Evolutionary conservation across 148 eudicot species (phyloP), one percentile per base, ranked within the genome.

Genomic region (Cornus kousa): DNA sequence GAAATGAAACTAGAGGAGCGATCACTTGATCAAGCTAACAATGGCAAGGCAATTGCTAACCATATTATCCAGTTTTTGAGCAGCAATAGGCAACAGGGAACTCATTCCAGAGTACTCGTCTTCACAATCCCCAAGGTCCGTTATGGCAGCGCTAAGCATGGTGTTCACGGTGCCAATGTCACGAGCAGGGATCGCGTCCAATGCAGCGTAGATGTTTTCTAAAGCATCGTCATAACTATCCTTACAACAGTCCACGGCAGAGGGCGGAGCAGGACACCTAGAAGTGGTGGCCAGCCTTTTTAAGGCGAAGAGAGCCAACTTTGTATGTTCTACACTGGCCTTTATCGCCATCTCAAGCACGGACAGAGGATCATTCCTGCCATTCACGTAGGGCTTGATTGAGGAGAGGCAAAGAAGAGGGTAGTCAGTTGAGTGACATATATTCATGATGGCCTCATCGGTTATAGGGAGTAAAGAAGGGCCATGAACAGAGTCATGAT

Each of bases 31-130:
- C 28, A 80, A 73, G 32, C 82, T 31, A 62, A 43, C 69, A 14
- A 84, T 81, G 23, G 88, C 81, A 62, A 90, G 90, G 50, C 89
- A 88, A 80, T 88, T 88, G 73, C 86, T 88, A 13, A 88, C 82
- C 86, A 90, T 81, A 8, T 90, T 48, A 13, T 40, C n/a, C 77
- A 90, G 71, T 67, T 46, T 83, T 0, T 22, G 57, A 9, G 70
- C 73, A 32, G 22, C 55, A 0, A 33, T 72, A 6, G 68, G 16
- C 37, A 90, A 32, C 1, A 77, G 79, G 3, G 86, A 87, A 0
- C 7, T 10, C 8, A 7, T 4, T 7, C 81, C 87, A 1, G 16
- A 0, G 32, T 77, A 78, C 23, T 33, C 79, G 24, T 87, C 91
- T 17, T 82, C 77, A n/a, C 87, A 85, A 5, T 86, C 89, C 20